phyloP scores from a whole-genome alignment of 31 red algal species.

The Endocladia muricata region DNA sequence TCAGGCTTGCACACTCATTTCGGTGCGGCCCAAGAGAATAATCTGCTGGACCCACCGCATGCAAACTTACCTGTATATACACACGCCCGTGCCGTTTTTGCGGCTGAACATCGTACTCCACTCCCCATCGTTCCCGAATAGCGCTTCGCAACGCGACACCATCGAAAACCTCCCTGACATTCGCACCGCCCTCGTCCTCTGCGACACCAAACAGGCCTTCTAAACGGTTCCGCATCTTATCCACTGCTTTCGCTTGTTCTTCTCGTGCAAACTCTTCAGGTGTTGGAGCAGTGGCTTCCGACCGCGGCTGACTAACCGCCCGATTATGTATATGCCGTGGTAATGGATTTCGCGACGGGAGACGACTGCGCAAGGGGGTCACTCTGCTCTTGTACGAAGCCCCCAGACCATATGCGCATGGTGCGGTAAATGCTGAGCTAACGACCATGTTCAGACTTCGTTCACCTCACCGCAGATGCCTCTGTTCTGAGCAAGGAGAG shows the following conservation, averaged over 20 bases:
- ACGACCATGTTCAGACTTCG: no score
- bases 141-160: conserved; percentile 35
- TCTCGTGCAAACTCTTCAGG: conserved; percentile 15
- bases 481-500: no score
- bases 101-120: conserved; percentile 73
- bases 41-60: no score
- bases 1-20: no score
- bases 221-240: conserved; percentile 43
- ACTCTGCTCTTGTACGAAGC: not conserved
- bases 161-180: conserved; percentile 24
- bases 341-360: not conserved
- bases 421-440: not conserved
- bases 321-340: not conserved
- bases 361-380: not conserved
- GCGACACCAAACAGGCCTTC: conserved; percentile 57
- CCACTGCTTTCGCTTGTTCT: conserved; percentile 14
- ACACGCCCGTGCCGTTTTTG: conserved; percentile 47
- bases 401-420: not conserved
- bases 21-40: no score
- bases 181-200: not conserved
- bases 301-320: not conserved
- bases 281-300: not conserved
- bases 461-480: no score
- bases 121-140: conserved; percentile 50
- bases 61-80: conserved; percentile 70